phyloP scores from a whole-genome alignment of 2,329 filamentous ascomycete species.

The Fusarium sp. region DNA sequence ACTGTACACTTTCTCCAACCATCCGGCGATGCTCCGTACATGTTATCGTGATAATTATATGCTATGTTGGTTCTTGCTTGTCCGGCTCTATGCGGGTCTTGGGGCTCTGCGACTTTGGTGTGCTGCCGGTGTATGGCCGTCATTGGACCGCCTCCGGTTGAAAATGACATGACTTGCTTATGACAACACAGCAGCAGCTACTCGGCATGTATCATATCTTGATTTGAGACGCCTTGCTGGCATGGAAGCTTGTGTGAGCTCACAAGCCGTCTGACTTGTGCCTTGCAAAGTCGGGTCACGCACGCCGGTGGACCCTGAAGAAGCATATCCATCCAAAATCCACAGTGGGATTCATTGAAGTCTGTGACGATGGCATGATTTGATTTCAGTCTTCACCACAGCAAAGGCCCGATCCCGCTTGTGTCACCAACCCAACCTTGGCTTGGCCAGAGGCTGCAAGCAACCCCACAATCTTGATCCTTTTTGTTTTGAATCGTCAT shows the following conservation, averaged over 20 bases:
- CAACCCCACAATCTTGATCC: conserved; percentile 28
- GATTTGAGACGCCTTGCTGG: conserved; percentile 1
- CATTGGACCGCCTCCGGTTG: conserved; percentile 35
- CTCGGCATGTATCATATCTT: conserved; percentile 9
- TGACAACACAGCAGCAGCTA: conserved; percentile 6
- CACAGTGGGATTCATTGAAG: conserved; percentile 25
- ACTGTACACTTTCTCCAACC: background rate
- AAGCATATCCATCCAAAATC: conserved; percentile 20
- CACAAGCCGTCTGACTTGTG: conserved; percentile 1
- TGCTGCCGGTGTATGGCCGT: conserved; percentile 17
- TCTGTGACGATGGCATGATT: conserved; percentile 19
- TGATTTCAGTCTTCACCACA: conserved; percentile 11
- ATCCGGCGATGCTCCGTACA: conserved; percentile 17
- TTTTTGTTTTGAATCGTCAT: conserved; percentile 32
- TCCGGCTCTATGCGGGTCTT: conserved; percentile 35
- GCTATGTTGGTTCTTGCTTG: conserved; percentile 28
- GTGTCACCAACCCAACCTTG: conserved; percentile 22
- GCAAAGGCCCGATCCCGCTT: conserved; percentile 33
- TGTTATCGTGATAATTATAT: conserved; percentile 14
- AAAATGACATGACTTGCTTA: conserved; percentile 15
- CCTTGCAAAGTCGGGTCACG: conserved; percentile 13
- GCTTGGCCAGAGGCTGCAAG: conserved; percentile 20
- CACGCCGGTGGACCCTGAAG: conserved; percentile 2
- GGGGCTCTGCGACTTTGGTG: conserved; percentile 31
- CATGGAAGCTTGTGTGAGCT: conserved; percentile 2